Base-by-base conservation (phyloP, 768 basidiomycete species). In the Pholiota molesta region DNA sequence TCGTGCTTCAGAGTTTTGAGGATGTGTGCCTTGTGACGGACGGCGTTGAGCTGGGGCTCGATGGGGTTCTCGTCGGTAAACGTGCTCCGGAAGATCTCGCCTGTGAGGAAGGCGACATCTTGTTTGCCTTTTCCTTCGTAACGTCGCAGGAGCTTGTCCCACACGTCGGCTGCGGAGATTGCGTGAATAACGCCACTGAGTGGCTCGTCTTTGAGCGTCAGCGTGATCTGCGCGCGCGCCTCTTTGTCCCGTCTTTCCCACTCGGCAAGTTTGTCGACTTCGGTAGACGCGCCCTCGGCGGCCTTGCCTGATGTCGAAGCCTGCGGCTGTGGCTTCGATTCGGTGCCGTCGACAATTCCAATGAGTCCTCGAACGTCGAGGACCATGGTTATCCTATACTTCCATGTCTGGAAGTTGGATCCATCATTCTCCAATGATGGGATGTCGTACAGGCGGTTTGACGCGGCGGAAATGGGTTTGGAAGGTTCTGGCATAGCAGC, bases 91-190 rank as follows among this genome's bases (percentile, higher is more conserved):
- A 67, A 67, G 4, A 67, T 57, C 47, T 67, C 59, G 1, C 57
- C 47, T 8, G 62, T 65, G 6, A 67, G 66, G 28, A 57, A 58
- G 23, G 64, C 62, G 21, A 59, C 17, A 13, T 55, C 63, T 13
- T 64, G 53, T 33, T 65, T 60, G 0, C 66, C 61, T 54, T 67
- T 67, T 11, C 64, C 64, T 55, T 67, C 45, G 56, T 67, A 67
- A 23, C 39, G 39, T 9, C 52, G 26, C 29, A 53, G 60, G 7
- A 67, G 64, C 39, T 63, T 63, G 28, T 65, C 56, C 62, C 64
- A 68, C 31, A 52, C 61, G 14, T 68, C 64, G 5, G 37, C 28
- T 28, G 67, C 55, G 1, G 57, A 61, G 5, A 26, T 42, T 21
- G 53, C 51, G 47, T 64, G 67, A 9, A 68, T 29, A 21, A 68